Conservation (phyloP, 1,139 yeast genomes). For the Protomyces gravidus region DNA sequence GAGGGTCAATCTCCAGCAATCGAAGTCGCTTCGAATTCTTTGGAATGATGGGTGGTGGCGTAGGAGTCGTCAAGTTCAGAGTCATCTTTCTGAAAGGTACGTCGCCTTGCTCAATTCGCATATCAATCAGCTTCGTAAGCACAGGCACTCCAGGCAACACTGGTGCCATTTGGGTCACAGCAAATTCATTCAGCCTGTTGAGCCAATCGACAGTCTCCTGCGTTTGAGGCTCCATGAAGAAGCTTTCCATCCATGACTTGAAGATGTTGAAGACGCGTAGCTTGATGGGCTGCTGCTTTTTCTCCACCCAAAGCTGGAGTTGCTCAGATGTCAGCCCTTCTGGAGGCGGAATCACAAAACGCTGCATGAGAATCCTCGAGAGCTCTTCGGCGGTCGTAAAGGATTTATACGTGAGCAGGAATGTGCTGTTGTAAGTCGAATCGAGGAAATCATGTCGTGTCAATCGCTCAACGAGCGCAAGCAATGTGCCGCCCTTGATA, state of each 20-base stretch:
- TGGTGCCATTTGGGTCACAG: constrained; percentile 43
- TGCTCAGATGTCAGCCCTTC: constrained; percentile 83
- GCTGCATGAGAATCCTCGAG: constrained; percentile 55
- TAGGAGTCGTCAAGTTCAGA: constrained; percentile 32
- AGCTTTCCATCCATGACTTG: constrained; percentile 65
- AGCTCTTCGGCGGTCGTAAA: constrained; percentile 68
- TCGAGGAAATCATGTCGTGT: constrained; percentile 74
- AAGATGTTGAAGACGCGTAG: constrained; percentile 65
- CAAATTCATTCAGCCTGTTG: constrained; percentile 52
- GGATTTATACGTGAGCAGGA: constrained; percentile 71
- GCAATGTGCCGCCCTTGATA: constrained; percentile 80
- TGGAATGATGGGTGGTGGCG: constrained; percentile 35
- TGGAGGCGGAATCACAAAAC: constrained; percentile 77
- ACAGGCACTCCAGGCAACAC: constrained; percentile 32
- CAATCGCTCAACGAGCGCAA: constrained; percentile 74
- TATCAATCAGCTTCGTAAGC: constrained; percentile 32
- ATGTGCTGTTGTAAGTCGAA: constrained; percentile 62
- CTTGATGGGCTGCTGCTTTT: constrained; percentile 62
- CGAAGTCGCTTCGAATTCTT: constrained; percentile 29
- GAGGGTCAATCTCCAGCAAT: constrained; percentile 63
- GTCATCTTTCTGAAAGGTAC: constrained; percentile 31
- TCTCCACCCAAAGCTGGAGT: constrained; percentile 72
- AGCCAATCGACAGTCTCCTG: constrained; percentile 37
- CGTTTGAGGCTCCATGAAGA: constrained; percentile 61
- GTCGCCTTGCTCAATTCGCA: constrained; percentile 31